Evolutionary conservation across 2,329 filamentous ascomycete species (phyloP).

Genomic region (Colletotrichum truncatum): DNA sequence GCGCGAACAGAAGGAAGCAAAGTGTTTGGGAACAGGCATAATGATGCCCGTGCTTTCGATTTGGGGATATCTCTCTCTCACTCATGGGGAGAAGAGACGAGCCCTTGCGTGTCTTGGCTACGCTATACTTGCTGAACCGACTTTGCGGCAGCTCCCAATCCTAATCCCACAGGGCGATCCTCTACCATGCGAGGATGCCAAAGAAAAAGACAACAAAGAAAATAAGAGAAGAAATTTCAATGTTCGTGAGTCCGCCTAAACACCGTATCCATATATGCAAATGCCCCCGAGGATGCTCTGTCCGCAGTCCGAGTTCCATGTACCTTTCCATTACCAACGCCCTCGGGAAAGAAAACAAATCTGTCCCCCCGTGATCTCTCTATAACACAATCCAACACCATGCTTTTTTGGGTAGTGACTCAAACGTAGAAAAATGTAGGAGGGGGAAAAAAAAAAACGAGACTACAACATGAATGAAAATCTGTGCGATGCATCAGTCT

Average conservation of each 20-base stretch:
- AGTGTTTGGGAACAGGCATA: conserved; percentile 15
- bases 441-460: conserved; percentile 22
- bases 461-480: conserved; percentile 8
- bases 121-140: conserved; percentile 3
- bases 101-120: conserved; percentile 15
- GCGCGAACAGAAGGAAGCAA: not conserved
- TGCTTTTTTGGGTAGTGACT: conserved; percentile 27
- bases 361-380: conserved; percentile 20
- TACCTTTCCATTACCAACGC: conserved; percentile 29
- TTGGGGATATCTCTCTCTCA: not conserved
- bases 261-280: conserved; percentile 29
- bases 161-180: conserved; percentile 1
- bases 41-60: conserved; percentile 3
- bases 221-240: not conserved
- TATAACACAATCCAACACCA: conserved; percentile 30
- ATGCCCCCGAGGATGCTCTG: conserved; percentile 28
- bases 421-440: conserved; percentile 27
- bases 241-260: conserved; percentile 26
- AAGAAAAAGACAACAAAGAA: not conserved
- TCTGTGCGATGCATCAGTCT: not conserved
- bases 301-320: conserved; percentile 28
- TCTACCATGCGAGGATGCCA: conserved; percentile 6
- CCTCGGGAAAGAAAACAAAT: conserved; percentile 15
- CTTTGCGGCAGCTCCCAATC: not conserved
- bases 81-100: not conserved